Evolutionary conservation across 179 eudicot species (phyloP).

Genomic region (Drosera spatulata): DNA sequence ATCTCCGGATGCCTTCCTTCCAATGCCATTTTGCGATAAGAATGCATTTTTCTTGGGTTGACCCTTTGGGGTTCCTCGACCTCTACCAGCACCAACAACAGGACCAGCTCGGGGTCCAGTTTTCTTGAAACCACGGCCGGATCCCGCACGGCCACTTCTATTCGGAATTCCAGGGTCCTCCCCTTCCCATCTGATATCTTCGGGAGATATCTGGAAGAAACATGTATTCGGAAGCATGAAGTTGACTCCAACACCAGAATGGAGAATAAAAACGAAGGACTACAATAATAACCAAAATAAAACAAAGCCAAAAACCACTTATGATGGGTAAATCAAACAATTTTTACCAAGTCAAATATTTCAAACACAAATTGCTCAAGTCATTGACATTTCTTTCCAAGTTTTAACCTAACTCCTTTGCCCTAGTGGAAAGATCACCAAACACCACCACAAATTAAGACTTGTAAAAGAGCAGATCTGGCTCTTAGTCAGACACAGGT

Average conservation of each 20-base stretch:
- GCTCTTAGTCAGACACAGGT: too few species aligned
- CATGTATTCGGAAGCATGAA: neutral
- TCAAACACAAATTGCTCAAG: too few species aligned
- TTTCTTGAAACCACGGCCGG: conserved; percentile 46
- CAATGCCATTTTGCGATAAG: conserved; percentile 40
- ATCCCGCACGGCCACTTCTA: conserved; percentile 30
- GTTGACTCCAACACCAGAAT: neutral
- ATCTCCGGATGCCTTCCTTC: conserved; percentile 36
- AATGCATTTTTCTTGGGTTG: conserved; percentile 27
- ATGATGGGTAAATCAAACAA: too few species aligned
- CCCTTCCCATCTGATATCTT: conserved; percentile 51
- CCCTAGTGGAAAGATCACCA: too few species aligned
- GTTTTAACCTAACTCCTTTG: too few species aligned
- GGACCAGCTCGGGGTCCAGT: conserved; percentile 35
- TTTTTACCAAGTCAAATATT: too few species aligned
- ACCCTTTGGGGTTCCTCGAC: conserved; percentile 40
- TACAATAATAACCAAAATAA: too few species aligned
- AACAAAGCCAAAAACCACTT: too few species aligned
- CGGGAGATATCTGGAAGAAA: conserved; percentile 30
- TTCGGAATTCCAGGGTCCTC: conserved; percentile 46
- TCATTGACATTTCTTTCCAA: too few species aligned
- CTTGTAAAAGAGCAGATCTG: too few species aligned
- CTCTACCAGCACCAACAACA: conserved; percentile 39
- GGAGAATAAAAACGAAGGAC: too few species aligned
- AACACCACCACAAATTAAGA: too few species aligned